A percentile compares a stretch with the other conserved stretches of the same genome.
phyloP scores from a whole-genome alignment of 805 yeast species.

The Metschnikowia gelsemii region DNA sequence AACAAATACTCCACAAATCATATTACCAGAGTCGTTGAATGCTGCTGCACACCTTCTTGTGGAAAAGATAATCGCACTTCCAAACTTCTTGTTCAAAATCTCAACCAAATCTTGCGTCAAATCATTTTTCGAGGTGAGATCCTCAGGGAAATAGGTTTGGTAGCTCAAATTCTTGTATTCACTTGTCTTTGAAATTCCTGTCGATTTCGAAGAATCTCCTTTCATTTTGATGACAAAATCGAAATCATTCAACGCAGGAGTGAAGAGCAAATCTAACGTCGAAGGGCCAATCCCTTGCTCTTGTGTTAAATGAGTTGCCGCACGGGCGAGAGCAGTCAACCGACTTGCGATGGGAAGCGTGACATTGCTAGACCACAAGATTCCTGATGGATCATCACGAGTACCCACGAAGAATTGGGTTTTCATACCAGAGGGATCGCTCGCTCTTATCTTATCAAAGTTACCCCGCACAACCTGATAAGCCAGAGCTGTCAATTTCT shows the following conservation, averaged over 20 bases:
- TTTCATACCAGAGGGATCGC: constrained; percentile 78
- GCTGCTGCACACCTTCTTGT: constrained; percentile 54
- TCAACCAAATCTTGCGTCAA: constrained; percentile 57
- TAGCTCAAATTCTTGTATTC: constrained; percentile 62
- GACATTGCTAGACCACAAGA: constrained; percentile 67
- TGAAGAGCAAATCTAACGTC: constrained; percentile 59
- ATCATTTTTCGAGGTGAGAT: constrained; percentile 52
- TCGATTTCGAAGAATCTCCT: constrained; percentile 43
- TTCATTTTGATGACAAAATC: constrained; percentile 72
- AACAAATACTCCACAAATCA: constrained; percentile 78
- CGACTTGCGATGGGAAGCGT: constrained; percentile 80
- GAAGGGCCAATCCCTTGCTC: constrained; percentile 40
- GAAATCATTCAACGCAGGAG: constrained; percentile 81
- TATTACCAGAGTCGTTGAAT: constrained; percentile 54
- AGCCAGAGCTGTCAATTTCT: constrained; percentile 58
- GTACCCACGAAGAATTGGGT: constrained; percentile 83
- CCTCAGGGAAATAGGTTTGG: constrained; percentile 44
- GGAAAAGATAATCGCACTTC: constrained; percentile 70
- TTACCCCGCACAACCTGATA: constrained; percentile 61
- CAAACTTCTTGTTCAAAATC: constrained; percentile 63
- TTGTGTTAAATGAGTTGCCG: constrained; percentile 57
- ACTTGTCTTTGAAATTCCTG: constrained; percentile 56
- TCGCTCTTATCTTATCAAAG: constrained; percentile 65
- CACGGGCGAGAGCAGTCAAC: constrained; percentile 81
- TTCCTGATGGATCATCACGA: constrained; percentile 82